Base-by-base conservation (phyloP, 2,329 filamentous ascomycete genomes). In the Calcarisporium arbuscula region DNA sequence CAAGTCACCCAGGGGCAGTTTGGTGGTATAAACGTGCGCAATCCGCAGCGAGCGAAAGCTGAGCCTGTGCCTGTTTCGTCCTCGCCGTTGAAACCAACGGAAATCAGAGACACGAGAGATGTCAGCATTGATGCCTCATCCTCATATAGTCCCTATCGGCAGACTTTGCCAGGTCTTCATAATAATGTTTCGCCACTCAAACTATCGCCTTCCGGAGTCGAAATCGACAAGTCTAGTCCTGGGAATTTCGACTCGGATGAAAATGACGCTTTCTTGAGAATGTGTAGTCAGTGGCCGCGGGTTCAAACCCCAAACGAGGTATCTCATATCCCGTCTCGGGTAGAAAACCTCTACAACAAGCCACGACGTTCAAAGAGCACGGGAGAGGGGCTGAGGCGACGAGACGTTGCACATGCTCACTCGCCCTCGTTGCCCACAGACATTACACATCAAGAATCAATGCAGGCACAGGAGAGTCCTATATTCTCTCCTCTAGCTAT, bases 401-500 rank as follows among this genome's bases (percentile, higher is more conserved):
- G 10, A 5, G n/a, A 19, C 15, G 14, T 21, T 11, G 7, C 16
- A 10, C 17, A 14, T 4, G 14, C 19, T 20, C 18, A 18, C 18
- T 15, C 25, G 27, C 10, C 25, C 15, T 7, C 12, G 14, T 8
- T 7, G n/a, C n/a, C 17, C 16, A 14, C 15, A 15, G 14, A 12
- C 28, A 4, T 5, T 2, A 11, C 23, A 14, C 14, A 25, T 25
- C 10, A 9, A 25, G 22, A 9, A 25, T 14, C 19, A 20, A 8
- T 30, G 6, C 19, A 23, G 12, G 20, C 25, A 4, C n/a, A 32
- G 23, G 36, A 46, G 11, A 53, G 45, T 15, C 49, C 51, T 17
- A 42, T 50, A 0, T 70, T 62, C 39, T 69, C 64, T 4, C 67
- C 65, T 1, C 50, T 70, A 3, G 56, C 58, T 6, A 51, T 65